A percentile compares a stretch with the other conserved stretches of the same genome.
phyloP scores from a whole-genome alignment of 31 red algal species.

The Endocladia muricata region DNA sequence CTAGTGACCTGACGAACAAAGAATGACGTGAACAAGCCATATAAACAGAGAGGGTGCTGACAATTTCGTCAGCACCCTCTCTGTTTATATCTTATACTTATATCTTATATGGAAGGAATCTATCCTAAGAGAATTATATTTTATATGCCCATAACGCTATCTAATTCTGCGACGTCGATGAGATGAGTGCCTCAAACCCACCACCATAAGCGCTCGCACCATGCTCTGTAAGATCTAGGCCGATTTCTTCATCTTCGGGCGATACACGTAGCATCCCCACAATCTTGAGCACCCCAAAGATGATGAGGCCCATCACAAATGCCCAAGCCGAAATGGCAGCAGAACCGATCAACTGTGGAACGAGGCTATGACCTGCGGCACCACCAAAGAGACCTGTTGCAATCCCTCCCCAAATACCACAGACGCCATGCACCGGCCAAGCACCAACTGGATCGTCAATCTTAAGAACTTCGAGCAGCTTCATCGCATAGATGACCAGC shows the following conservation, averaged over 20 bases:
- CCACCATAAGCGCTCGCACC: background rate
- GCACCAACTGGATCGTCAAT: constrained; percentile 11
- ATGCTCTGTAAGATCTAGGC: background rate
- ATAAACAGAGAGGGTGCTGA: too few species aligned
- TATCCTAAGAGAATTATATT: too few species aligned
- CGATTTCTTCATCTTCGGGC: background rate
- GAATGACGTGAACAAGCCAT: too few species aligned
- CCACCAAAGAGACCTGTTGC: background rate
- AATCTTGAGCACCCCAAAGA: background rate
- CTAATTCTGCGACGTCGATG: too few species aligned
- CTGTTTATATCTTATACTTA: too few species aligned
- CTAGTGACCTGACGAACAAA: too few species aligned
- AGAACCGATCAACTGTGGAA: background rate
- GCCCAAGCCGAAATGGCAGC: background rate
- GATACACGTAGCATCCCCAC: background rate
- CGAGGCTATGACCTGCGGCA: too few species aligned
- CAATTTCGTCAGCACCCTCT: too few species aligned
- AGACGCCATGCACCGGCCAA: background rate
- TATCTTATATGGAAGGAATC: too few species aligned
- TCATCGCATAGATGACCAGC: background rate
- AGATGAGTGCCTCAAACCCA: too few species aligned
- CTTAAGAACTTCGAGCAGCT: background rate
- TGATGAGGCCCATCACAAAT: background rate
- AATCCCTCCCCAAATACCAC: background rate
- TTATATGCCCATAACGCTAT: too few species aligned